phyloP scores from a whole-genome alignment of 768 basidiomycete genomes.

The Tephrocybe sp. region DNA sequence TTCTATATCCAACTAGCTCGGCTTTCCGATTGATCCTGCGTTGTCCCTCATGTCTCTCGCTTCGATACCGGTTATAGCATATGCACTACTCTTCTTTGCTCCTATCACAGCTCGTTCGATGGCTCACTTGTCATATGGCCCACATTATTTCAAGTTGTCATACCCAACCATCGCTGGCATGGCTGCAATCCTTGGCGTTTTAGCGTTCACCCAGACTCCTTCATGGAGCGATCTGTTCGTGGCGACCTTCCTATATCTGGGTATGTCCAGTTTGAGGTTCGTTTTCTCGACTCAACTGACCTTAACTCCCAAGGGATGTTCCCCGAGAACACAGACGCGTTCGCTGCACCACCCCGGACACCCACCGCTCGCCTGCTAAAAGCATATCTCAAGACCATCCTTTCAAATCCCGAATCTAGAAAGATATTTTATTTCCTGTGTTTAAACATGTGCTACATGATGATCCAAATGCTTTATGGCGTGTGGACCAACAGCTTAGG shows the following conservation, averaged over 20 bases:
- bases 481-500: constrained; percentile 98
- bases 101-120: constrained; percentile 50
- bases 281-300: neutral
- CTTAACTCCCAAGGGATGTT: constrained; percentile 47
- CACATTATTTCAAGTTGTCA: constrained; percentile 59
- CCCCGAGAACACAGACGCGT: constrained; percentile 43
- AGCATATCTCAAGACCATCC: constrained; percentile 85
- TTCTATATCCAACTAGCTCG: constrained; percentile 34
- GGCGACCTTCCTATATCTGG: constrained; percentile 60
- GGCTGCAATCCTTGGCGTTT: constrained; percentile 52
- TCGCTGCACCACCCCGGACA: constrained; percentile 45
- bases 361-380: constrained; percentile 55
- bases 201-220: constrained; percentile 64
- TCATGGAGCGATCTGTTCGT: constrained; percentile 61
- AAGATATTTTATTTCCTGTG: constrained; percentile 97
- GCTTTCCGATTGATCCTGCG: constrained; percentile 48
- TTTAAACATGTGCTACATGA: constrained; percentile 94
- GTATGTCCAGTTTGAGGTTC: constrained; percentile 35
- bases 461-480: constrained; percentile 95
- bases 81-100: constrained; percentile 58
- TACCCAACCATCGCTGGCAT: constrained; percentile 52
- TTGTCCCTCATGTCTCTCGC: constrained; percentile 59
- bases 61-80: constrained; percentile 62
- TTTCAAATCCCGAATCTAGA: constrained; percentile 88
- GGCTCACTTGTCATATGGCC: constrained; percentile 46